Conservation (phyloP, 805 yeast species). For the Metschnikowia cerradonensis region DNA sequence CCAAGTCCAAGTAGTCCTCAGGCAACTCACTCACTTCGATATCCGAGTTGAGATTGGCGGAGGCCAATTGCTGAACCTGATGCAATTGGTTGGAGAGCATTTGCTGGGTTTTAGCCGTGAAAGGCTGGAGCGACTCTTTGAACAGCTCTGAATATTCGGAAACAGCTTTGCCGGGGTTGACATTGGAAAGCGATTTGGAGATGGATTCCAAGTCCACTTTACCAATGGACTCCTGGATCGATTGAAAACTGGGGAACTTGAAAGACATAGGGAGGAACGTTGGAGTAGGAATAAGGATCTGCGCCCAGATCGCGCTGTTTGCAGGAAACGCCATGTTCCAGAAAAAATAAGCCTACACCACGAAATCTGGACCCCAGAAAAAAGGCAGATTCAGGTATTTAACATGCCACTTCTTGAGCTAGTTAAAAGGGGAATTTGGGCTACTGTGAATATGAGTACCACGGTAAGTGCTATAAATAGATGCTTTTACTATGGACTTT, state of each 20-base stretch:
- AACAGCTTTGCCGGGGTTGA: conserved; percentile 38
- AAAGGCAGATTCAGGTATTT: too few species aligned
- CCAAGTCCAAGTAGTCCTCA: conserved; percentile 64
- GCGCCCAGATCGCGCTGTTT: conserved; percentile 1
- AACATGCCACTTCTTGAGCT: too few species aligned
- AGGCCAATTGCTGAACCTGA: conserved; percentile 40
- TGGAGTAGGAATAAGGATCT: background rate
- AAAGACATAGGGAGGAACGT: conserved; percentile 28
- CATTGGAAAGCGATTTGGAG: conserved; percentile 34
- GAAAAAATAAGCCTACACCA: background rate
- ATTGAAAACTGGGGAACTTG: conserved; percentile 36
- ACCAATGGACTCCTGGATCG: conserved; percentile 40
- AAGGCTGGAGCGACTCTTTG: conserved; percentile 45
- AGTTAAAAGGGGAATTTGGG: too few species aligned
- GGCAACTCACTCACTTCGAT: conserved; percentile 73
- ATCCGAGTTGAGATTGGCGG: conserved; percentile 28
- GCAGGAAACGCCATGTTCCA: background rate
- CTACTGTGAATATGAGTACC: too few species aligned
- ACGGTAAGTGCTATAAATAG: too few species aligned
- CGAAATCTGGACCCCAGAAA: too few species aligned
- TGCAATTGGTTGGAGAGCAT: conserved; percentile 62
- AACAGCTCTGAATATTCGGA: conserved; percentile 38
- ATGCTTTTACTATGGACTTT: too few species aligned
- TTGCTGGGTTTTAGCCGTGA: conserved; percentile 56
- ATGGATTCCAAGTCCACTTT: conserved; percentile 34